Evolutionary conservation across 1,284 basidiomycete species (phyloP), one percentile per base, ranked within the genome.

Genomic region (Irpex sp.): DNA sequence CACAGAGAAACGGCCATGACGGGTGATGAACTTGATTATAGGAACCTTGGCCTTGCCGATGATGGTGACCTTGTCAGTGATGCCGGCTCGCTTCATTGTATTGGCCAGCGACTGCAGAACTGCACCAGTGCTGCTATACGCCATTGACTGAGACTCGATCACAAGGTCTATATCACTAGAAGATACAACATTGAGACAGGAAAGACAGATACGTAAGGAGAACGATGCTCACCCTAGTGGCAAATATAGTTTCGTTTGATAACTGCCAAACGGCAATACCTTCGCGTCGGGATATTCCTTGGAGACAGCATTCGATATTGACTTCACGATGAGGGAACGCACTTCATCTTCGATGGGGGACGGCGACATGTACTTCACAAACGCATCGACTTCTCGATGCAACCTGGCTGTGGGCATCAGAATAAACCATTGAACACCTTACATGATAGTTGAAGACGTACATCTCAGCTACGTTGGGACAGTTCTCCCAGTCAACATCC

Each of bases 171-270:
- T 92, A 71, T 92, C 91, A 52, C 91, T 90, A 67, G 48, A 60
- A 5, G 11, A n/a, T 58, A 51, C 26, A 36, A 26, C 44, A 7
- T 55, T 4, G 31, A 21, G 31, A 21, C 13, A 7, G 9, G 56
- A 1, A 37, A 44, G n/a, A 59, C 19, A 5, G 17, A 57, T 48
- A 5, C 1, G 57, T 7, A 55, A 8, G n/a, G 17, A 48, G 48
- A 11, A 49, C 57, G 3, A 37, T n/a, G 79, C 89, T 71, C 74
- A 96, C 95, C 96, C 97, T 66, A 86, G 82, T 1, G 97, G 97
- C 11, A 99, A 83, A 75, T 99, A 99, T 31, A 99, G 80, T 72
- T 95, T 94, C 8, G 97, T 99, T 72, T 93, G 91, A 74, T 92
- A 97, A 70, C 92, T 95, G 15, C 97, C 97, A 75, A 99, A 99